Conservation (phyloP, 2,329 filamentous ascomycete genomes). For the Trichoderma aggressivum region DNA sequence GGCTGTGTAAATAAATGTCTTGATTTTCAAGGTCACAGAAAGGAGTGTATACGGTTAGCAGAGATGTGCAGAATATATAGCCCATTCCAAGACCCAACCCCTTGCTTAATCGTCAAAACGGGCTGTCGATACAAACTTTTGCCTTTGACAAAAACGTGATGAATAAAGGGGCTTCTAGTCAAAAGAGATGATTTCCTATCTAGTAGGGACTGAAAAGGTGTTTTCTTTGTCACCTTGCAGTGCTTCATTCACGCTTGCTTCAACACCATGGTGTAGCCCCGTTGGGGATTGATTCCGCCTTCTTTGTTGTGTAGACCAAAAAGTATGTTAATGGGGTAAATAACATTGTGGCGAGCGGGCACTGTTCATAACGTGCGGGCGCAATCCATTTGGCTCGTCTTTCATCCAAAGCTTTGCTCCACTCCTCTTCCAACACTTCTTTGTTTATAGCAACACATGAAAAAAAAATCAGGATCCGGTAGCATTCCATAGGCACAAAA, state of each 20-base stretch:
- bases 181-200: background rate
- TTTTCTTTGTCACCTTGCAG: background rate
- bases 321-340: background rate
- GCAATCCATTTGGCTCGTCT: background rate
- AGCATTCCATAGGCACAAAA: background rate
- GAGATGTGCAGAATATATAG: background rate
- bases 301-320: background rate
- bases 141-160: background rate
- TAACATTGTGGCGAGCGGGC: background rate
- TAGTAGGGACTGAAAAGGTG: background rate
- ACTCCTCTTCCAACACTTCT: background rate
- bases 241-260: background rate
- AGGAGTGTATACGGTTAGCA: background rate
- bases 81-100: no score
- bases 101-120: background rate
- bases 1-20: background rate
- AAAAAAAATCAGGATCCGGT: background rate
- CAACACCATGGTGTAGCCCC: background rate
- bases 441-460: background rate
- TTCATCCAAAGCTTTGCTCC: background rate
- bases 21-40: background rate
- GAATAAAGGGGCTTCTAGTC: background rate
- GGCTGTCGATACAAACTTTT: background rate
- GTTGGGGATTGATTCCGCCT: background rate
- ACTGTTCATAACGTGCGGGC: background rate